Base-by-base conservation (phyloP, 2,329 filamentous ascomycete species). In the Phialophora chinensis region DNA sequence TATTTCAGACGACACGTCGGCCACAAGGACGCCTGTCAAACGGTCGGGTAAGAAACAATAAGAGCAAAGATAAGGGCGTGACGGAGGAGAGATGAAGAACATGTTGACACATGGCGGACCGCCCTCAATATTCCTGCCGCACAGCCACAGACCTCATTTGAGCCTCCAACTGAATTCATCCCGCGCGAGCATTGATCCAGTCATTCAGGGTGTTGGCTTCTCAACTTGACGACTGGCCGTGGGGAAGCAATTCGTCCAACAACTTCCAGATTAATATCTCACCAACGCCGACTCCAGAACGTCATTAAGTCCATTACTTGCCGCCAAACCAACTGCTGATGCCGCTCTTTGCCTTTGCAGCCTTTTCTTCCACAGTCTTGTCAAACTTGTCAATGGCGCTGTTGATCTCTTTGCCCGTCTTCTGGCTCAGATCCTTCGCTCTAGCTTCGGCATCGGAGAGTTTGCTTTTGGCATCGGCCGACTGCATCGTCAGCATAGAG, bases 281-380 rank as follows among this genome's bases (percentile, higher is more conserved):
- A 17, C 55, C 60, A 54, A 64, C 67, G 67, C 63, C 66, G 47
- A 55, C 60, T 25, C 62, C 59, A 58, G 23, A 31, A 38, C 31
- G 11, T 61, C 62, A 47, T 27, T 31, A 27, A 10, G 33, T 6
- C 25, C 14, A 60, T 59, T 71, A 77, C 69, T 76, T 77, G 55
- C 76, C 85, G 65, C 92, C 90, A 75, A 97, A 96, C 93, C 93
- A 97, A 77, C 90, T 87, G 50, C 90, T 91, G 74, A 96, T 79
- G 70, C 90, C 90, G 74, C 88, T 87, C 88, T 97, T 97, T 53
- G 92, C 91, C 83, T 97, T 90, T 60, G 88, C 80, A 3, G 92
- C 88, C 71, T 88, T 88, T 71, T 91, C 83, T 82, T 93, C 91
- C 60, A 97, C 90, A 72, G 88, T 93, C 74, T 88, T 87, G 81